phyloP scores from a whole-genome alignment of 768 basidiomycete species.

The Candolleomyces aberdarensis region DNA sequence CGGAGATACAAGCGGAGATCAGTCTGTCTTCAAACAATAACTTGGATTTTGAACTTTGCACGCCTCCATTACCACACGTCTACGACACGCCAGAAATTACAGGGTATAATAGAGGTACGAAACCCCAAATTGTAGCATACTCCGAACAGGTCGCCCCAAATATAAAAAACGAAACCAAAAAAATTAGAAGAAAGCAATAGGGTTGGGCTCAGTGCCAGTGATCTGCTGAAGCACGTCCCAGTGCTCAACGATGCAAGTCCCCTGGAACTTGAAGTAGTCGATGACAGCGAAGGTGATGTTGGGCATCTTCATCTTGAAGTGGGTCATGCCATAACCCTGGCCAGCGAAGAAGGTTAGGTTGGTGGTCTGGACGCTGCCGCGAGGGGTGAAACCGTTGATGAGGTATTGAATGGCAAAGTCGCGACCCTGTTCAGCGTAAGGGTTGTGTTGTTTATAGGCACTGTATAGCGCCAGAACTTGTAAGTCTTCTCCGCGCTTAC shows the following conservation, averaged over 20 bases:
- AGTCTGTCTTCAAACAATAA: too few relatives aligned
- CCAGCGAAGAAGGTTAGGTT: slow-evolving; percentile 3
- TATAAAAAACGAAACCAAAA: too few relatives aligned
- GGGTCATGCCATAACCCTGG: slow-evolving; percentile 4
- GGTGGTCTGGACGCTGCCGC: neutral
- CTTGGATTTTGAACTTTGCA: too few relatives aligned
- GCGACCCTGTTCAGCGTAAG: slow-evolving; percentile 4
- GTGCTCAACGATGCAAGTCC: slow-evolving; percentile 8
- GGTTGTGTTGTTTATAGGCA: slow-evolving; percentile 3
- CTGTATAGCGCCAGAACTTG: neutral
- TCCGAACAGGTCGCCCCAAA: too few relatives aligned
- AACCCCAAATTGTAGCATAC: too few relatives aligned
- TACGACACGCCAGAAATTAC: too few relatives aligned
- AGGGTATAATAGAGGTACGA: too few relatives aligned
- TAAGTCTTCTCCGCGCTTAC: too few relatives aligned
- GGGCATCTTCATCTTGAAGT: slow-evolving; percentile 1
- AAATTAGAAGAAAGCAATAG: slow-evolving; percentile 8
- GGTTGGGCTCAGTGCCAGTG: slow-evolving; percentile 5
- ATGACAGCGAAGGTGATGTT: neutral
- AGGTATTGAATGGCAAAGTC: slow-evolving; percentile 5
- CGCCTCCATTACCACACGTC: too few relatives aligned
- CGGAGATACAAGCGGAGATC: too few relatives aligned
- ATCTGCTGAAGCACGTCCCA: slow-evolving; percentile 9
- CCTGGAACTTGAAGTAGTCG: slow-evolving; percentile 9
- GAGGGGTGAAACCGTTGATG: neutral